phyloP scores from a whole-genome alignment of 495 filamentous ascomycete species.

The Penicillium steckii region DNA sequence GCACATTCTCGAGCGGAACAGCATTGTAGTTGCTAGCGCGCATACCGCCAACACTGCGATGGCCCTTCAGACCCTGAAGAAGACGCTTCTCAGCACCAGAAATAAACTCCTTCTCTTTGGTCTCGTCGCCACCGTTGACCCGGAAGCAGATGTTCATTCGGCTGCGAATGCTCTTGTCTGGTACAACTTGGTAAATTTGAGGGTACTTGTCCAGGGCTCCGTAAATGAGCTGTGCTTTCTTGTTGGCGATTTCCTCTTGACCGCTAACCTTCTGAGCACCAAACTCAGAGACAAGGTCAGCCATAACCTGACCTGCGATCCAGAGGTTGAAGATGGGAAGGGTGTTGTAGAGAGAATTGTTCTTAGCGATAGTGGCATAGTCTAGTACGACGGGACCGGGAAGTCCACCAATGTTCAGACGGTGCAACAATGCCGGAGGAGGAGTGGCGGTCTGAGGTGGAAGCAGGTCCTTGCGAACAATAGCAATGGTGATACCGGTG shows the following conservation, averaged over 20 bases:
- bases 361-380: constrained; percentile 79
- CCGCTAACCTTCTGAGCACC: constrained; percentile 58
- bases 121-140: constrained; percentile 53
- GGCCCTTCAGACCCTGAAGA: constrained; percentile 75
- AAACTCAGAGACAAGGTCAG: constrained; percentile 57
- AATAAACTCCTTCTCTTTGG: constrained; percentile 74
- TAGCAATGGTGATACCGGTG: constrained; percentile 80
- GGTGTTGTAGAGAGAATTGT: constrained; percentile 92
- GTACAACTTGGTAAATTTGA: constrained; percentile 68
- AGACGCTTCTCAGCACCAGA: constrained; percentile 53
- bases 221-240: constrained; percentile 77
- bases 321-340: constrained; percentile 92
- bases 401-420: constrained; percentile 59
- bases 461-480: constrained; percentile 75
- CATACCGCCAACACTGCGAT: constrained; percentile 72
- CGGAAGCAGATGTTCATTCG: constrained; percentile 94
- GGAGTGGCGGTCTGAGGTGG: constrained; percentile 58
- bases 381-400: constrained; percentile 75
- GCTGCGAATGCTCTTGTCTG: constrained; percentile 68
- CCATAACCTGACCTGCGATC: constrained; percentile 82
- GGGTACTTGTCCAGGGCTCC: constrained; percentile 68
- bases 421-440: constrained; percentile 62
- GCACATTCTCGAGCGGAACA: constrained; percentile 55
- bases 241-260: constrained; percentile 64
- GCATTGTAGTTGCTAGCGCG: constrained; percentile 58